These are phyloP conservation scores for Penicillium nucicola DNA, from an alignment of 495 filamentous ascomycete species.

Conservation along the genomic window DNA sequence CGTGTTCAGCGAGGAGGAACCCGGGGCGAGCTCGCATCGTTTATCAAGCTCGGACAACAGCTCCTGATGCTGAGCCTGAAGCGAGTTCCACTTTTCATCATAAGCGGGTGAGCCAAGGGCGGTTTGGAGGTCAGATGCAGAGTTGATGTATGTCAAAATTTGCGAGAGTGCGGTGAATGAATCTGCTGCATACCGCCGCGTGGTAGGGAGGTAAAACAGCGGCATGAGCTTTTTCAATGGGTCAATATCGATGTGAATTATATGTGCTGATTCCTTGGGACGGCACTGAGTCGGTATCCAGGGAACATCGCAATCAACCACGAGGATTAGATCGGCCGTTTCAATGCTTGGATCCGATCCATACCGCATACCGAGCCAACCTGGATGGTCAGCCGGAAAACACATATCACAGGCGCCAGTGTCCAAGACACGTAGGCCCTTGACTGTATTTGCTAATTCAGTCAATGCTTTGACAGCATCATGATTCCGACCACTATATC, in stretches of 20 bases:
- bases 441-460: conserved; percentile 72
- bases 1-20: too few species aligned
- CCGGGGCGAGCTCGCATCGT: too few species aligned
- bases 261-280: conserved; percentile 54
- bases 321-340: conserved; percentile 79
- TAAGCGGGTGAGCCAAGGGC: too few species aligned
- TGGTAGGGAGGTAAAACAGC: conserved; percentile 71
- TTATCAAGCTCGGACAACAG: too few species aligned
- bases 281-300: conserved; percentile 64
- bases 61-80: too few species aligned
- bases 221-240: conserved; percentile 88
- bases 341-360: conserved; percentile 73
- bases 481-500: conserved; percentile 74
- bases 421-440: conserved; percentile 83
- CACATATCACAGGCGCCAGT: conserved; percentile 94
- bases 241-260: conserved; percentile 84
- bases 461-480: conserved; percentile 69
- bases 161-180: too few species aligned
- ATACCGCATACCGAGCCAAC: conserved; percentile 71
- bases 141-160: too few species aligned
- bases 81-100: too few species aligned
- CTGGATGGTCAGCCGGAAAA: conserved; percentile 78
- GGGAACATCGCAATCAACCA: conserved; percentile 81
- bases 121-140: too few species aligned
- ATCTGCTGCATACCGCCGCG: conserved; percentile 75